Conservation (phyloP, 805 yeast genomes). For the Kuraishia capsulata region DNA sequence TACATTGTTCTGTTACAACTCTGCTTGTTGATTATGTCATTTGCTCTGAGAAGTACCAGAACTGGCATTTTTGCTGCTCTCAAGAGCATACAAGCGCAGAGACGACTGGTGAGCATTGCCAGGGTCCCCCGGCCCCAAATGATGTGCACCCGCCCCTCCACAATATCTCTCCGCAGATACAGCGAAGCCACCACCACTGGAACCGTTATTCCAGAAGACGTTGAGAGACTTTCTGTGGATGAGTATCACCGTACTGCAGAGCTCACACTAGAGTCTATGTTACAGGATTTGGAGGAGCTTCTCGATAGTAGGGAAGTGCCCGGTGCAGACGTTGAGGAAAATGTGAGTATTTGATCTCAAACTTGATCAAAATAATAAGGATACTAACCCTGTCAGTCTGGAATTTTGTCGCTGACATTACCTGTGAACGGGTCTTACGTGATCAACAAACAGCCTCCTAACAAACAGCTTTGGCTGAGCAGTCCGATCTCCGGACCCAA, state of each 20-base stretch:
- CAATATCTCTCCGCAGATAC: too few relatives aligned
- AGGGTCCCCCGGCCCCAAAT: too few relatives aligned
- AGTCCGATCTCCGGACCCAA: slow-evolving; percentile 94
- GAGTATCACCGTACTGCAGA: slow-evolving; percentile 62
- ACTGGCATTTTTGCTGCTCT: too few relatives aligned
- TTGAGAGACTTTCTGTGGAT: slow-evolving; percentile 34
- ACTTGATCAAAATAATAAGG: background rate
- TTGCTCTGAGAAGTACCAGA: too few relatives aligned
- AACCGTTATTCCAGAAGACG: slow-evolving; percentile 37
- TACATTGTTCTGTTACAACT: too few relatives aligned
- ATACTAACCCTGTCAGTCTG: slow-evolving; percentile 23
- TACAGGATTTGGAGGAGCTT: slow-evolving; percentile 59
- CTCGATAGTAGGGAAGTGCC: slow-evolving; percentile 37
- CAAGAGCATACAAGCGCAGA: too few relatives aligned
- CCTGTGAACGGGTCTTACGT: slow-evolving; percentile 81
- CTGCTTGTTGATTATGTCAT: too few relatives aligned
- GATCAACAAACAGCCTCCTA: slow-evolving; percentile 95
- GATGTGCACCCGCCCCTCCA: too few relatives aligned
- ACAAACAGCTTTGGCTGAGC: slow-evolving; percentile 92
- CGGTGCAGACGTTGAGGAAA: slow-evolving; percentile 64
- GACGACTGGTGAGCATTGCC: too few relatives aligned
- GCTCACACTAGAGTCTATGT: slow-evolving; percentile 56
- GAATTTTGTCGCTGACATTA: slow-evolving; percentile 69
- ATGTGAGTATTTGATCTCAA: slow-evolving; percentile 29
- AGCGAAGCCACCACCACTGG: slow-evolving; percentile 38